Conservation (phyloP, 495 filamentous ascomycete genomes). For the Astrocystis sublimbata region DNA sequence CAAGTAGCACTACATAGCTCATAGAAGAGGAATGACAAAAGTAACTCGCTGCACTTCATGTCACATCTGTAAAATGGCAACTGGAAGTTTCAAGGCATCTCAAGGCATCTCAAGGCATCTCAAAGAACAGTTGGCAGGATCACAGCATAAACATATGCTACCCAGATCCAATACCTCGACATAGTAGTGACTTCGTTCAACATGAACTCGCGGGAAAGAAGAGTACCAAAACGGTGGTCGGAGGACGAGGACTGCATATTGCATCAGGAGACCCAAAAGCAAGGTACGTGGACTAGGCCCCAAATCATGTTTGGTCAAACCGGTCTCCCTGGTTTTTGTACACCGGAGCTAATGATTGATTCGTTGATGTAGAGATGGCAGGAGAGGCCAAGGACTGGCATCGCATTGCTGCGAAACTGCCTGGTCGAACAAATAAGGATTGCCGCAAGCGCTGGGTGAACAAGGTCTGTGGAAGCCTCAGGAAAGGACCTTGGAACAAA, state of each 20-base stretch:
- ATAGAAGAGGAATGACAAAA: neutral
- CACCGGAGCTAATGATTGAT: neutral
- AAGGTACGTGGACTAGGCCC: conserved; percentile 18
- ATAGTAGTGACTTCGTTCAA: neutral
- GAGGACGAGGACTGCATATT: conserved; percentile 34
- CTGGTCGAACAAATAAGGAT: conserved; percentile 46
- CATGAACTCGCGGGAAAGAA: conserved; percentile 17
- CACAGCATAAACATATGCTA: neutral
- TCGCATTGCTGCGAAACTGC: conserved; percentile 37
- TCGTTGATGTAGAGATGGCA: neutral
- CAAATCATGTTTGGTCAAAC: too few relatives aligned
- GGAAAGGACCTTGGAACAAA: conserved; percentile 45
- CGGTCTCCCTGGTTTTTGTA: neutral
- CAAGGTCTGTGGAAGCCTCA: conserved; percentile 42
- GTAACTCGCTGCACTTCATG: neutral
- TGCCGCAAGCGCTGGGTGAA: conserved; percentile 46
- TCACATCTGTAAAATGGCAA: neutral
- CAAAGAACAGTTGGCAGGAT: neutral
- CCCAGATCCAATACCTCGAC: neutral
- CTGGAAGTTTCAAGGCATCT: too few relatives aligned
- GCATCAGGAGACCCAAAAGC: conserved; percentile 31
- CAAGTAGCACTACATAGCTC: neutral
- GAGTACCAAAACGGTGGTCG: conserved; percentile 36
- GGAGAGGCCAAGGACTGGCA: conserved; percentile 31
- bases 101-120: neutral